A percentile compares a stretch with the other conserved stretches of the same genome.
phyloP scores from a whole-genome alignment of 2,329 filamentous ascomycete genomes.

The Ophiostoma himal-ulmi region DNA sequence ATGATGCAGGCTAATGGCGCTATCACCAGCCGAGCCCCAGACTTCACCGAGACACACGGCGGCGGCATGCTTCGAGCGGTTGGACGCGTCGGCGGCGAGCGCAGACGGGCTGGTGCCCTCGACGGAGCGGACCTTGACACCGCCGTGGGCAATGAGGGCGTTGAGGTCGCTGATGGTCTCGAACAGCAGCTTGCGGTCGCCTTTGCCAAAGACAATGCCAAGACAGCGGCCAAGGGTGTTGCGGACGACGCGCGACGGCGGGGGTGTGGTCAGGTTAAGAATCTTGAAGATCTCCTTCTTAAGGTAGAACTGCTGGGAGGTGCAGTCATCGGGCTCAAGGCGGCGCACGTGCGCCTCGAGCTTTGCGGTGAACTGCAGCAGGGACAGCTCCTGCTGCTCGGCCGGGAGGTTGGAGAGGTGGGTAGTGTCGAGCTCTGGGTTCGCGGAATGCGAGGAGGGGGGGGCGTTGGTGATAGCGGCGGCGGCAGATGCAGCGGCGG shows the following conservation, averaged over 20 bases:
- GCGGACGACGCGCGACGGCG: conserved; percentile 80
- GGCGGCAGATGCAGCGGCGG: conserved; percentile 32
- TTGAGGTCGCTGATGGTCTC: conserved; percentile 90
- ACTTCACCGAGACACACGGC: conserved; percentile 81
- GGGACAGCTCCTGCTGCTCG: conserved; percentile 92
- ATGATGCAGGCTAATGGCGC: conserved; percentile 76
- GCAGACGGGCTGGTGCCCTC: conserved; percentile 38
- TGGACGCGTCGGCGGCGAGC: conserved; percentile 61
- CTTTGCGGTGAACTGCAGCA: conserved; percentile 80
- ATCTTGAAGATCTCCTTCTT: conserved; percentile 95
- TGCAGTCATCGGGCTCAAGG: conserved; percentile 72
- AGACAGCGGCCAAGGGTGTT: conserved; percentile 84
- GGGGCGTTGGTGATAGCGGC: conserved; percentile 27
- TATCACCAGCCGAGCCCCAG: conserved; percentile 88
- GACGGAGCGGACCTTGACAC: conserved; percentile 69
- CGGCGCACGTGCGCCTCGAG: conserved; percentile 72
- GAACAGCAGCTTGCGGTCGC: conserved; percentile 85
- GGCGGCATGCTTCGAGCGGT: conserved; percentile 70
- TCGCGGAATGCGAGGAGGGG: conserved; percentile 41
- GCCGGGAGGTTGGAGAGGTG: conserved; percentile 85
- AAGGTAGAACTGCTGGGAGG: conserved; percentile 80
- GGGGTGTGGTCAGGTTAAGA: conserved; percentile 72
- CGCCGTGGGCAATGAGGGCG: conserved; percentile 60
- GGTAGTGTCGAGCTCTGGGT: conserved; percentile 77
- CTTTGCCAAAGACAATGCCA: conserved; percentile 72